These are phyloP conservation scores for Malassezia sympodialis DNA, from an alignment of 1,284 basidiomycete species.

Conservation along the genomic window DNA sequence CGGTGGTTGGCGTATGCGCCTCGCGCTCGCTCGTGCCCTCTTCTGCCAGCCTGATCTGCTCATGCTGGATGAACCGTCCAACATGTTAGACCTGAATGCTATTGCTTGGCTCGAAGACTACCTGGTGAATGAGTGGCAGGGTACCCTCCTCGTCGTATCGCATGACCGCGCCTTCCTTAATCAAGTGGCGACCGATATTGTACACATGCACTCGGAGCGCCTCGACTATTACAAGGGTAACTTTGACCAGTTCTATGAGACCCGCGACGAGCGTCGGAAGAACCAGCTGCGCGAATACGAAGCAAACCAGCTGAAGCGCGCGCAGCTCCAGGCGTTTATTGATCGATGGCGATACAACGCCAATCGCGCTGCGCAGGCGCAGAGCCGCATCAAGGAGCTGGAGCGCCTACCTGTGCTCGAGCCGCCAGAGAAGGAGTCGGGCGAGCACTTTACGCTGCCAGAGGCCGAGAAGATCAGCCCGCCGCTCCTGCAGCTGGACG, in stretches of 20 bases:
- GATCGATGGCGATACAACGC: conserved; percentile 47
- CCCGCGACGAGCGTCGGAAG: conserved; percentile 83
- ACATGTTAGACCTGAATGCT: conserved; percentile 64
- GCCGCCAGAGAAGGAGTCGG: conserved; percentile 72
- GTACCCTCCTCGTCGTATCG: conserved; percentile 89
- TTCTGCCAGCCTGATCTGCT: conserved; percentile 65
- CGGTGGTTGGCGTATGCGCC: conserved; percentile 99
- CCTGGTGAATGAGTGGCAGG: conserved; percentile 69
- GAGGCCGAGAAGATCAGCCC: conserved; percentile 72
- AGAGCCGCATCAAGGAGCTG: conserved; percentile 93
- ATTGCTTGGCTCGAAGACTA: conserved; percentile 55
- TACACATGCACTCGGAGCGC: conserved; percentile 88
- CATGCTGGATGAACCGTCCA: conserved; percentile 61
- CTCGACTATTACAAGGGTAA: conserved; percentile 89
- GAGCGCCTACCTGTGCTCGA: conserved; percentile 93
- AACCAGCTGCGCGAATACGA: conserved; percentile 72
- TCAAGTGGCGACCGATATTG: conserved; percentile 91
- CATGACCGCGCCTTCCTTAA: conserved; percentile 99
- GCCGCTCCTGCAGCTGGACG: conserved; percentile 84
- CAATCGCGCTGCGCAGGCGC: conserved; percentile 59
- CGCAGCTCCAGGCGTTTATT: conserved; percentile 92
- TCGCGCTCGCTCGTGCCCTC: conserved; percentile 85
- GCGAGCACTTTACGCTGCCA: conserved; percentile 56
- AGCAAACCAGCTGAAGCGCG: conserved; percentile 83
- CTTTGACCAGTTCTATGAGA: conserved; percentile 97